Evolutionary conservation across 768 basidiomycete genomes (phyloP).

Genomic region (Boletus reticuloceps): DNA sequence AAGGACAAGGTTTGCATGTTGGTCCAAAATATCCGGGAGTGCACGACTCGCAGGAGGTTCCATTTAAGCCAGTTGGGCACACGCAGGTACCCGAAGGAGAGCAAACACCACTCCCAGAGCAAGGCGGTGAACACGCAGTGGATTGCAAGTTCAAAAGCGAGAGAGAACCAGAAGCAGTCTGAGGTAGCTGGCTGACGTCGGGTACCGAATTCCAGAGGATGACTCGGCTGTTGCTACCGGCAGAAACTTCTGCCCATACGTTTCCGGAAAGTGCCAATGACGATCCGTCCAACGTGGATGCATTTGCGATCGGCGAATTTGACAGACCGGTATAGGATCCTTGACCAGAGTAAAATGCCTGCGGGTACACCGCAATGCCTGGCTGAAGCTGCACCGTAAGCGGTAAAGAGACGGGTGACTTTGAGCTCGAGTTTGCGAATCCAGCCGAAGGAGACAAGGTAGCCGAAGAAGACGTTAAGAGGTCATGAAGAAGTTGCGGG

Average conservation of each 20-base stretch:
- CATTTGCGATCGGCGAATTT: slow-evolving; percentile 43
- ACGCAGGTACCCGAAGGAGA: slow-evolving; percentile 65
- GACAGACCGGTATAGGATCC: slow-evolving; percentile 59
- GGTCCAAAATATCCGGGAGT: slow-evolving; percentile 73
- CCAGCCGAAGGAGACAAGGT: slow-evolving; percentile 58
- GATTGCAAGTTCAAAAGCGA: slow-evolving; percentile 71
- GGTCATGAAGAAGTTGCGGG: slow-evolving; percentile 66
- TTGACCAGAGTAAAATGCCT: slow-evolving; percentile 63
- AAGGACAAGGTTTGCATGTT: slow-evolving; percentile 66
- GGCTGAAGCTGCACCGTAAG: slow-evolving; percentile 63
- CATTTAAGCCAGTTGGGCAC: slow-evolving; percentile 74
- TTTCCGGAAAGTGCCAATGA: slow-evolving; percentile 70
- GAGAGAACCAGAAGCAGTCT: slow-evolving; percentile 45
- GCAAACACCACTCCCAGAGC: slow-evolving; percentile 72
- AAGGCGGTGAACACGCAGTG: slow-evolving; percentile 69
- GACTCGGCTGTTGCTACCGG: slow-evolving; percentile 55
- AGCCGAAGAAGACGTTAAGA: slow-evolving; percentile 64
- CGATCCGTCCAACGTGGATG: slow-evolving; percentile 48
- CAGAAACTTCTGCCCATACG: slow-evolving; percentile 63
- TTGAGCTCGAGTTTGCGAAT: slow-evolving; percentile 55
- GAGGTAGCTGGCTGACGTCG: slow-evolving; percentile 67
- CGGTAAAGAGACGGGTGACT: slow-evolving; percentile 52
- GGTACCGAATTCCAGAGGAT: slow-evolving; percentile 80
- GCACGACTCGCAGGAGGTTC: slow-evolving; percentile 78
- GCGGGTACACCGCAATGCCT: slow-evolving; percentile 64